Base-by-base conservation (phyloP, 2,329 filamentous ascomycete genomes). In the Cytospora mali region DNA sequence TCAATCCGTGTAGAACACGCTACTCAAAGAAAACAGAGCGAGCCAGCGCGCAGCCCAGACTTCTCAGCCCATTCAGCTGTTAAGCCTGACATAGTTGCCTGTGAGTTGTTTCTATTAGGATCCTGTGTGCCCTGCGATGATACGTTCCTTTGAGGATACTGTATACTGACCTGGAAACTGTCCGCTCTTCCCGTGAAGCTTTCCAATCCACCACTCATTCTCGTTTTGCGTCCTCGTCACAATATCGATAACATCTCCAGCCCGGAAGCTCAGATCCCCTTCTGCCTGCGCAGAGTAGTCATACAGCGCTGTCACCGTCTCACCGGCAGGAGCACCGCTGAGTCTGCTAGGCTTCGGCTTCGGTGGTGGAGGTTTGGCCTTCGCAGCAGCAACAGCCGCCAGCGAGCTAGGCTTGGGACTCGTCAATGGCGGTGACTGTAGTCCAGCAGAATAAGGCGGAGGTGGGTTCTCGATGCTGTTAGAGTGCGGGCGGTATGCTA, bases 141-240 rank as follows among this genome's bases (percentile, higher is more conserved):
- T 16, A 27, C 23, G 13, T 35, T 25, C 13, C 4, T 13, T 46
- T 13, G 42, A 21, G n/a, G 21, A 21, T 9, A 4, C 13, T 23
- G 42, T 62, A n/a, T 53, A 75, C 86, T 73, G 82, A 97, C 95
- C 95, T 78, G 95, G 95, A 75, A 99, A 99, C 73, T 98, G 94
- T 28, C 95, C 95, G 72, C 91, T 81, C 77, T 89, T 89, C 55
- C 90, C 92, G 64, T 89, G 82, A 59, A 96, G 73, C 73, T 87
- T 91, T 42, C 95, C 95, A 10, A 84, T 88, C 95, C 95, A 99
- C 95, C 95, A 99, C 76, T 99, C 95, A 69, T 99, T 98, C 57
- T 92, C 88, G 71, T 97, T 97, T 66, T 85, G 82, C n/a, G 92
- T 96, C 68, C 91, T 84, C 64, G 83, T 84, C 2, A 95, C 75